Evolutionary conservation across 768 basidiomycete genomes (phyloP).

Genomic region (Leccinum variicolor): DNA sequence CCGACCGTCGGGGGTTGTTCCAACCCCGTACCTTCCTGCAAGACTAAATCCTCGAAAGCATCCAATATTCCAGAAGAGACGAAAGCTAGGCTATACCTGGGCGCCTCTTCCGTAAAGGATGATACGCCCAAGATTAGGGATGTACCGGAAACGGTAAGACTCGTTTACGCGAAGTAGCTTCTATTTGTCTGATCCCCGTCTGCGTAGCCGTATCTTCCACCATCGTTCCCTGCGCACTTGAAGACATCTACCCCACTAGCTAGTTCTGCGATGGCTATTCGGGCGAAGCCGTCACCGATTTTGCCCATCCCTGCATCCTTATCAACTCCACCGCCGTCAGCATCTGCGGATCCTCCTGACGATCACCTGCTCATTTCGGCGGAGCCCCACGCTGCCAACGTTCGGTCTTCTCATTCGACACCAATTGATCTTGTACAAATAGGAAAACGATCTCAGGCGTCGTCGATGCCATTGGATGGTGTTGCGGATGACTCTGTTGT

Average conservation of each 20-base stretch:
- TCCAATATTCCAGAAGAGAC: not conserved
- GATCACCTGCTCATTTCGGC: slow-evolving; percentile 9
- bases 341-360: slow-evolving; percentile 16
- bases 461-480: slow-evolving; percentile 29
- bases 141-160: slow-evolving; percentile 37
- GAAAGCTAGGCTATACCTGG: not conserved
- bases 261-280: slow-evolving; percentile 18
- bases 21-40: slow-evolving; percentile 8
- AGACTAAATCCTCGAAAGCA: slow-evolving; percentile 9
- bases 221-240: slow-evolving; percentile 53
- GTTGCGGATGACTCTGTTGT: slow-evolving; percentile 5
- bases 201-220: slow-evolving; percentile 46
- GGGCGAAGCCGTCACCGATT: slow-evolving; percentile 46
- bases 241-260: slow-evolving; percentile 51
- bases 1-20: slow-evolving; percentile 3
- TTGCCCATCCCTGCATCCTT: slow-evolving; percentile 22
- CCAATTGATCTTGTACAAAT: slow-evolving; percentile 13
- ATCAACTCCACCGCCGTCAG: slow-evolving; percentile 26
- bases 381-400: slow-evolving; percentile 8
- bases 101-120: slow-evolving; percentile 2
- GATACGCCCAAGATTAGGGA: slow-evolving; percentile 30
- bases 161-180: slow-evolving; percentile 1
- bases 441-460: slow-evolving; percentile 29
- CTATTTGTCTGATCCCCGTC: slow-evolving; percentile 12
- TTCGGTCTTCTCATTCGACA: slow-evolving; percentile 14